Evolutionary conservation across 768 basidiomycete species (phyloP), one percentile per base, ranked within the genome.

Genomic region (Russula emetica): DNA sequence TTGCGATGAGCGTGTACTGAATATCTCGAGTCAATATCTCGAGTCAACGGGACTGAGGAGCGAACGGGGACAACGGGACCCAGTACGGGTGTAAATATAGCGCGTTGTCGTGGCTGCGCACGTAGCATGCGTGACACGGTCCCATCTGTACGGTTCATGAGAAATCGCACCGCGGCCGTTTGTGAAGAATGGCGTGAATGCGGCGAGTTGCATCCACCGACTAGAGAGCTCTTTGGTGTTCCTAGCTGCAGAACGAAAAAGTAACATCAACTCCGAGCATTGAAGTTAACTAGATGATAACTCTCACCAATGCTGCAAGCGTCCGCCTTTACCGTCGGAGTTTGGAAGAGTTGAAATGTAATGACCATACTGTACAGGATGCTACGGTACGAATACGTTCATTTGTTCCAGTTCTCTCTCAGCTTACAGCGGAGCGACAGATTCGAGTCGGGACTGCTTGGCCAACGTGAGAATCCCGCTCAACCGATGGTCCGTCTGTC

Each of bases 271-370:
- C 9, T n/a, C 13, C 40, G 13, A 8, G 6, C 9, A n/a, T 14
- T 16, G n/a, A 14, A 8, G 0, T n/a, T 22, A 2, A 16, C 13
- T 18, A 55, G 11, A 70, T 66, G 66, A 56, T 5, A 69, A 40
- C 10, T 51, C 60, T 73, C 67, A 82, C 79, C 78, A 76, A 86
- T 86, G n/a, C 85, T 85, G 71, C 85, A 86, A 7, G 86, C 84
- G 69, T 93, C 90, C 3, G 89, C 87, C 24, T 90, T 90, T 18
- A 91, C 88, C 76, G 91, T 87, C 0, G 90, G 90, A 64, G 90
- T 86, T 69, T 87, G 86, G 80, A 87, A 92, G 16, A 91, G 75
- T 73, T 90, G 88, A 92, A 92, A 72, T 91, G 88, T 20, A 92
- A 79, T 22, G 88, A 76, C n/a, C 88, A 42, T 42, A 88, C 76